A percentile compares a stretch with the other conserved stretches of the same genome.
Conservation (phyloP, 371 early-diverging fungal species). For the Mortierella sp. region DNA sequence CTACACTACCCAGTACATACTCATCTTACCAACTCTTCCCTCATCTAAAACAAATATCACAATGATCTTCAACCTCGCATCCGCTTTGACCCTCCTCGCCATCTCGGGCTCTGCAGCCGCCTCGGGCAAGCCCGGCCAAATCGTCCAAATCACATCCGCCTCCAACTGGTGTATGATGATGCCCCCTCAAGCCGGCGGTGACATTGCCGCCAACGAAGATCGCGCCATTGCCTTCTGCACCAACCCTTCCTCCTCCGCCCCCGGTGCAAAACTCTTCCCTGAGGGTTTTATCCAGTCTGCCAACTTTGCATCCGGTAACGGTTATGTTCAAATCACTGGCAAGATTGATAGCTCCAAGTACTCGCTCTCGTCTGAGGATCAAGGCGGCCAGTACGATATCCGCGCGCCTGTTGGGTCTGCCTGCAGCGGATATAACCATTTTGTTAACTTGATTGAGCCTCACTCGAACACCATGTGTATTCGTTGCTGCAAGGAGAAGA, state of each 20-base stretch:
- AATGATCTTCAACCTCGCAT: constrained; percentile 5
- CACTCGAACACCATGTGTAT: constrained; percentile 56
- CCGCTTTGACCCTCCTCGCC: constrained; percentile 4
- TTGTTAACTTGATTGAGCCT: constrained; percentile 65
- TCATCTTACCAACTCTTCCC: not conserved
- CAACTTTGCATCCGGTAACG: constrained; percentile 52
- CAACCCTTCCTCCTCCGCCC: constrained; percentile 43
- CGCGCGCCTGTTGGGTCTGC: constrained; percentile 55
- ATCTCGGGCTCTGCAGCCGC: not conserved
- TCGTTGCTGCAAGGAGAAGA: constrained; percentile 66
- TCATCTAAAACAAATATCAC: not conserved
- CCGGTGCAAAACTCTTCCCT: constrained; percentile 56
- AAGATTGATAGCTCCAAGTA: constrained; percentile 58
- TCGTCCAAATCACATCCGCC: constrained; percentile 24
- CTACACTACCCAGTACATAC: not conserved
- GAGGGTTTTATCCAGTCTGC: constrained; percentile 58
- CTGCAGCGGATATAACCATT: constrained; percentile 57
- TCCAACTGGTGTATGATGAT: constrained; percentile 65
- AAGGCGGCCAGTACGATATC: constrained; percentile 64
- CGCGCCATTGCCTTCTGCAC: constrained; percentile 67
- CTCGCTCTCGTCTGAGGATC: constrained; percentile 36
- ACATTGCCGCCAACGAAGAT: constrained; percentile 67
- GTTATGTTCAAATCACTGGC: constrained; percentile 62
- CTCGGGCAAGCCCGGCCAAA: constrained; percentile 28
- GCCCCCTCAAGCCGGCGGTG: constrained; percentile 62